These are phyloP conservation scores for Exophiala sp. DNA, from an alignment of 2,329 filamentous ascomycete species.

Conservation along the genomic window DNA sequence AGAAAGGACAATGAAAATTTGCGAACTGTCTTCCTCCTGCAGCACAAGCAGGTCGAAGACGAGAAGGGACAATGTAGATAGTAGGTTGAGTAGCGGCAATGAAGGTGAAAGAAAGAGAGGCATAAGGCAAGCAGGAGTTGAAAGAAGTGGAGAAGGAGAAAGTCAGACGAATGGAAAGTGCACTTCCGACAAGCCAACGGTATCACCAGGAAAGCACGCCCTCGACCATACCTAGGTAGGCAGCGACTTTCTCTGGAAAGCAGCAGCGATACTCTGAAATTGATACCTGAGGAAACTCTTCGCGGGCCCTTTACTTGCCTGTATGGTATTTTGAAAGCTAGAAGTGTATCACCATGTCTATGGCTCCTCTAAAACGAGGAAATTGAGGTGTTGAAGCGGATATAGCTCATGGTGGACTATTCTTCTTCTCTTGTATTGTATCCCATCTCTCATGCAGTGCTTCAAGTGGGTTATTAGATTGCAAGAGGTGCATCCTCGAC, in stretches of 20 bases:
- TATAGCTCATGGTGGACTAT: constrained; percentile 24
- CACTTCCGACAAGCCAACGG: too few species aligned
- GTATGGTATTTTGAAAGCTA: too few species aligned
- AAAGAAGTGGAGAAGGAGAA: not conserved
- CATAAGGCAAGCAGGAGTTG: not conserved
- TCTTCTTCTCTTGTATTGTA: constrained; percentile 67
- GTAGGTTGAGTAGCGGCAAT: not conserved
- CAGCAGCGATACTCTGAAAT: too few species aligned
- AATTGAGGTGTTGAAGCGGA: constrained; percentile 34
- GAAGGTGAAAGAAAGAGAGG: not conserved
- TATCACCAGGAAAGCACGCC: too few species aligned
- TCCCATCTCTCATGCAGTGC: constrained; percentile 56
- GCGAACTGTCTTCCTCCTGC: constrained; percentile 13
- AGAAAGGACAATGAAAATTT: constrained; percentile 10
- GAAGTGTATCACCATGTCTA: constrained; percentile 40
- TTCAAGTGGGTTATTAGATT: constrained; percentile 66
- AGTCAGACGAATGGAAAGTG: too few species aligned
- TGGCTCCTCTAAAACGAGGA: constrained; percentile 35
- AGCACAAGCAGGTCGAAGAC: constrained; percentile 3
- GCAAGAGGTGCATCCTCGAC: constrained; percentile 51
- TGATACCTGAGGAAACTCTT: too few species aligned
- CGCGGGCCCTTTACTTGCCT: too few species aligned
- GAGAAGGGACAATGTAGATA: not conserved
- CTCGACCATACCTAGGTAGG: too few species aligned
- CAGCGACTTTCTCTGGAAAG: too few species aligned